Base-by-base conservation (phyloP, 2,329 filamentous ascomycete species). In the Fusarium sororula region DNA sequence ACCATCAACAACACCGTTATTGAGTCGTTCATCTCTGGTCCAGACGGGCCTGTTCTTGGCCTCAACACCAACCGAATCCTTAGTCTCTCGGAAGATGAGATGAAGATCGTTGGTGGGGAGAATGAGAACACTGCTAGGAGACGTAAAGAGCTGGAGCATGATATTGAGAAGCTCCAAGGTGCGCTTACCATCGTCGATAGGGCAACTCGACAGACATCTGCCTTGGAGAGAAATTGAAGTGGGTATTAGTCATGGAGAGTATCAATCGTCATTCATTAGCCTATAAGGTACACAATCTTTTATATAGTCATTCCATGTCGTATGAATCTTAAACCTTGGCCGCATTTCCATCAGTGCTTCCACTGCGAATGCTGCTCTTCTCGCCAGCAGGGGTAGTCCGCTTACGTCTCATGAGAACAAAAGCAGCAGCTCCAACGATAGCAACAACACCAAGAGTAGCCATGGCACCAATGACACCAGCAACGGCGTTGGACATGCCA, bases 391-490 rank as follows among this genome's bases (percentile, higher is more conserved):
- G 35, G 20, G 7, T 17, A 41, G n/a, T 42, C 48, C 69, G 76
- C 62, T 76, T 79, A 14, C 63, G 75, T 68, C 70, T 74, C 63
- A 75, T 60, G 38, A 80, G 8, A 13, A 79, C 54, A 35, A 81
- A 80, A 2, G 41, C 63, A 53, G 39, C 59, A 17, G 51, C 73
- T 45, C 74, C 73, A 6, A 75, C 28, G 10, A 76, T 55, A 54
- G 68, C 70, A 2, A 79, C 75, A 11, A 81, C 77, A 17, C 73
- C 80, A 22, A 82, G 77, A 6, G 80, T 81, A 5, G 81, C 79
- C 69, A 80, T 70, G 7, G 81, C 80, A 22, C 80, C 81, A 28
- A 82, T 79, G 4, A 80, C 80, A 44, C 80, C 80, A 4, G 80
- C 80, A 12, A 82, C 79, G 8, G 75, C 72, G n/a, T 80, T 81